A percentile compares a stretch with the other conserved stretches of the same genome.
Evolutionary conservation across 257 asterid species (phyloP).

Genomic region (Avicennia marina): DNA sequence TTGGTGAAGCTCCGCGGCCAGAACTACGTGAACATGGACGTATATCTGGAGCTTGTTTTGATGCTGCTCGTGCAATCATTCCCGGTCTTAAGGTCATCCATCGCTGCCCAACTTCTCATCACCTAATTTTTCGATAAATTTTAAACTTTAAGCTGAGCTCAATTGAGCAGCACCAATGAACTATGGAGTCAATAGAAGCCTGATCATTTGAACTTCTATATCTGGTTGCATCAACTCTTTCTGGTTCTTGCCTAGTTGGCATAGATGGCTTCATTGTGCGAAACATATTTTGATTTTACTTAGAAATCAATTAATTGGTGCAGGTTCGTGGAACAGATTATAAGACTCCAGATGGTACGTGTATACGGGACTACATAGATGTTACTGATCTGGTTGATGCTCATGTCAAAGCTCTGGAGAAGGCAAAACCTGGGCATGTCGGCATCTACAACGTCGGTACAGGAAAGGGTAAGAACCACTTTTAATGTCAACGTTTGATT

Average conservation of each 20-base stretch:
- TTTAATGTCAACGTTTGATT: conserved; percentile 29
- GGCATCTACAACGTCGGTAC: conserved; percentile 93
- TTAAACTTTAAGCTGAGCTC: too few relatives aligned
- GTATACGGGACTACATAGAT: conserved; percentile 84
- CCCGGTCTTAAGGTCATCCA: conserved; percentile 87
- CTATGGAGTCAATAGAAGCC: too few relatives aligned
- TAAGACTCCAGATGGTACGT: conserved; percentile 76
- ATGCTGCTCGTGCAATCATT: conserved; percentile 87
- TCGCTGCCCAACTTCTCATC: too few relatives aligned
- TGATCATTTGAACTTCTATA: too few relatives aligned
- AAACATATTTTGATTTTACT: too few relatives aligned
- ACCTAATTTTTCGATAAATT: too few relatives aligned
- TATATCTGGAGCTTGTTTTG: conserved; percentile 91
- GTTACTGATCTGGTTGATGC: conserved; percentile 92
- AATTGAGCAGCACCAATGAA: too few relatives aligned
- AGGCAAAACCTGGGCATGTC: conserved; percentile 57
- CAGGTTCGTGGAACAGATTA: conserved; percentile 86
- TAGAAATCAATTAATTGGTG: too few relatives aligned
- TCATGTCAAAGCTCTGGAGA: conserved; percentile 87
- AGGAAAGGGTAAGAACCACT: conserved; percentile 68
- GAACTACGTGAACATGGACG: conserved; percentile 91
- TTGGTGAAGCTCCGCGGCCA: conserved; percentile 94
- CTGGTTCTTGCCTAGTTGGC: too few relatives aligned
- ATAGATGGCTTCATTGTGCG: conserved; percentile 21
- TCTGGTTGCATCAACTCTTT: too few relatives aligned